Base-by-base conservation (phyloP, 768 basidiomycete genomes). In the Mycena vitilis region DNA sequence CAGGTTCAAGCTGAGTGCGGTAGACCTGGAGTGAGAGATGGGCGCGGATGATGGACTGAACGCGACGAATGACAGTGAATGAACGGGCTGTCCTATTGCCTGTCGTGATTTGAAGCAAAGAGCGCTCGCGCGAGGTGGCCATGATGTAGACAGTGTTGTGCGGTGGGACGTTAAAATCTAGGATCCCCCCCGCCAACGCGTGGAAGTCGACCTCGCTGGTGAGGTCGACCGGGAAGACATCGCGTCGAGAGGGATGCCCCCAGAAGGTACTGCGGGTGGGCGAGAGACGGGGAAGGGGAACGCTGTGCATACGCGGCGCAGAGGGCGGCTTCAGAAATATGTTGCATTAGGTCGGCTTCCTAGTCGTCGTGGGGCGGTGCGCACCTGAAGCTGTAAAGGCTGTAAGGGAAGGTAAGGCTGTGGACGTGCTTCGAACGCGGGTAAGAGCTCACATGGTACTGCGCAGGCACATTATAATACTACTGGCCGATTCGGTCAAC, bases 311-410 rank as follows among this genome's bases (percentile, higher is more conserved):
- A 10, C 61, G 57, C 7, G 68, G 68, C 5, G 68, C 58, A 20
- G 62, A 34, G 20, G 68, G 68, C 5, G 68, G 62, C 68, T 69
- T 34, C 6, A 40, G 30, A 30, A 30, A 30, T 30, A n/a, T 20
- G 11, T 48, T 16, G 16, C 7, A 47, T 63, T 36, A 63, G 62
- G 15, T 20, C 18, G 51, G 49, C 44, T 25, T 7, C 37, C 2
- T 30, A 8, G 16, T 38, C 12, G 8, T 48, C 0, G 49, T 13
- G 49, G 45, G 30, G 56, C 62, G 42, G 62, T 59, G 67, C 67
- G 34, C 25, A 68, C 67, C 67, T 63, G 67, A 40, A 63, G 67
- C 67, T 68, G 67, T 63, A 47, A 36, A 53, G 40, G 54, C 38
- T 18, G n/a, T 15, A 57, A 51, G 52, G 36, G 47, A n/a, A 42